Percentiles rank a stretch among this genome's conserved stretches.
Evolutionary conservation across 306 rosid genomes (phyloP).

Genomic region (Dryas alaskensis): DNA sequence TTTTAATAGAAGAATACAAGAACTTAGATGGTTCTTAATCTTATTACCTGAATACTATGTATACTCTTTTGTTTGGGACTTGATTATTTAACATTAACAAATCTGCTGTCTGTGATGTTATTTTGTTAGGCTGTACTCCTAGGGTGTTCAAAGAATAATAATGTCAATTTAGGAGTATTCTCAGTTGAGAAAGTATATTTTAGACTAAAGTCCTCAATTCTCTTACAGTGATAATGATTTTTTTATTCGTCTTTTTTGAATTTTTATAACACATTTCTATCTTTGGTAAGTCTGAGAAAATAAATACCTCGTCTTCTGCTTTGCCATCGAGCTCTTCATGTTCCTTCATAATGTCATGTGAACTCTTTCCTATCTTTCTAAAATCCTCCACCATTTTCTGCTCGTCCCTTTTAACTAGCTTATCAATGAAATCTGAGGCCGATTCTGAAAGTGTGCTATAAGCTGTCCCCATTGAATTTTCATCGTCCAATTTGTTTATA

Average conservation of each 20-base stretch:
- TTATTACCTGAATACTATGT: no score
- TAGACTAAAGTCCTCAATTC: not conserved
- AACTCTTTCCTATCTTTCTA: no score
- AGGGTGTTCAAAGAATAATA: not conserved
- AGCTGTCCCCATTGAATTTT: slow-evolving; percentile 22
- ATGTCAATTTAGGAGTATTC: not conserved
- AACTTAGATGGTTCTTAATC: no score
- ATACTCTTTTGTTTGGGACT: no score
- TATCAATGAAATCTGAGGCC: slow-evolving; percentile 85
- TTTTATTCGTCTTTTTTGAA: not conserved
- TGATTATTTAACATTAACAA: no score
- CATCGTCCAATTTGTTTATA: no score
- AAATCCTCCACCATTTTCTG: no score
- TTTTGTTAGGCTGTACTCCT: not conserved
- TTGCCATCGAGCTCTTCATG: no score
- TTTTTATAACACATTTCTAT: not conserved
- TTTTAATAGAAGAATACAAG: no score
- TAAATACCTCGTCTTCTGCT: no score
- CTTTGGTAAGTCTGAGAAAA: no score
- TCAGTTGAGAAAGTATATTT: not conserved
- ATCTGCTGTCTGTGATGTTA: not conserved
- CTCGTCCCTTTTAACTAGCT: slow-evolving; percentile 55
- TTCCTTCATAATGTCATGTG: no score
- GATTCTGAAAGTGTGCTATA: slow-evolving; percentile 90
- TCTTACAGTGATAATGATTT: not conserved